Evolutionary conservation across 805 yeast species (phyloP), one percentile per base, ranked within the genome.

Genomic region (Kuraishia piskuri): DNA sequence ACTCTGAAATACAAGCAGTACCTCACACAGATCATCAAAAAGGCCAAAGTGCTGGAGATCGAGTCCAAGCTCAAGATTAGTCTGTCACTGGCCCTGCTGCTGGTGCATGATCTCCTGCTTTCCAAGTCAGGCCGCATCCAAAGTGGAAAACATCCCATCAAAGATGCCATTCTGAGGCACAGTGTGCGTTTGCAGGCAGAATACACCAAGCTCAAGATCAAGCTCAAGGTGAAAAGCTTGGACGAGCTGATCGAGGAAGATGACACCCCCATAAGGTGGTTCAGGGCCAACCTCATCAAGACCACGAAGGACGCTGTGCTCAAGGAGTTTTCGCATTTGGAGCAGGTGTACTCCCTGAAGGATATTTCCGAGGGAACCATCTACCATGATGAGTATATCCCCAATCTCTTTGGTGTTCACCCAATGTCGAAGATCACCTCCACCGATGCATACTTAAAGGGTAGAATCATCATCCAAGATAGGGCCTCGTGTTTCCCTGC

Each of bases 401-500:
- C 91, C 1, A 74, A 86, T 57, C 72, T 94, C 19, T 91, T 78
- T 67, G 98, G 97, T 6, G 76, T 92, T 4, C 86, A 86, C 58
- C 95, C 96, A 9, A 72, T 76, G 45, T 92, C 86, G 53, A 79
- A 80, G 55, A 68, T 94, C 20, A 83, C 90, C 22, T 67, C 79
- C 1, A 77, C 86, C n/a, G 78, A 78, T 24, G 79, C 86, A 0
- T 94, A 94, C 66, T 72, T 79, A 52, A 70, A 73, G 12, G 99
- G 99, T 0, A 76, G 84, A 52, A 72, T 92, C 17, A 91, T 94
- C 53, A 88, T 94, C 56, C 99, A 94, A 69, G 99, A 94, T 65
- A 74, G 99, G 51, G 97, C 98, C 0, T 90, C 97, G 1, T 94
- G 99, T 66, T 90, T 94, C 64, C 99, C 99, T 0, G 97, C 95